Conservation (phyloP, 768 basidiomycete genomes). For the Daedaleopsis nitida region DNA sequence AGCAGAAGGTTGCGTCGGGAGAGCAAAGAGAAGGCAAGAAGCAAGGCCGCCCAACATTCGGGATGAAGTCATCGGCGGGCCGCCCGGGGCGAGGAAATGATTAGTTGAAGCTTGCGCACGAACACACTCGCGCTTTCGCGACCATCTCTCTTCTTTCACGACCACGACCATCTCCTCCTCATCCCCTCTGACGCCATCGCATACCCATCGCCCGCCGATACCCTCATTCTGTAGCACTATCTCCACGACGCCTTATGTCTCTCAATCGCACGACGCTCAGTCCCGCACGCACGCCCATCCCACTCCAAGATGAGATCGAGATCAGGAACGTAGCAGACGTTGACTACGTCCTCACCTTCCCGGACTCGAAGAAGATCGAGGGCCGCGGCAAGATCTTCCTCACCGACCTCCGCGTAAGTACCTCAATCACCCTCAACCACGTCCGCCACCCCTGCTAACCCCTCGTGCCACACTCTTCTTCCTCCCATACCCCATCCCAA, state of each 20-base stretch:
- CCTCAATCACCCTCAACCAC: neutral
- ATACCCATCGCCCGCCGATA: neutral
- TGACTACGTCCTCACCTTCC: conserved; percentile 60
- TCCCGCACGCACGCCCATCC: conserved; percentile 57
- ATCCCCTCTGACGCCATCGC: neutral
- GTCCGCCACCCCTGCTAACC: conserved; percentile 2
- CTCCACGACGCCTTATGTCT: conserved; percentile 51
- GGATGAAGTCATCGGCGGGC: neutral
- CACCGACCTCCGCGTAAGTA: conserved; percentile 72
- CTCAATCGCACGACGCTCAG: conserved; percentile 78
- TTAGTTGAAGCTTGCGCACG: neutral
- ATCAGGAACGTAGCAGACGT: conserved; percentile 61
- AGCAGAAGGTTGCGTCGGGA: neutral
- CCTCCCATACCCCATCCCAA: neutral
- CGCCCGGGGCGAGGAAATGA: neutral
- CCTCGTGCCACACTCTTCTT: conserved; percentile 2
- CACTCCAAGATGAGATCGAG: conserved; percentile 61
- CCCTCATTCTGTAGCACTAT: neutral
- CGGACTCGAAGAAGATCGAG: conserved; percentile 62
- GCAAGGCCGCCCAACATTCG: neutral
- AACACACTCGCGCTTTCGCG: neutral
- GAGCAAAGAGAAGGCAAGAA: neutral
- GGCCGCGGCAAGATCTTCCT: conserved; percentile 60
- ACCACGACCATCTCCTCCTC: neutral
- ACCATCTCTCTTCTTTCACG: neutral